These are phyloP conservation scores for Suillus lakei DNA, from an alignment of 768 basidiomycete genomes.

Conservation along the genomic window DNA sequence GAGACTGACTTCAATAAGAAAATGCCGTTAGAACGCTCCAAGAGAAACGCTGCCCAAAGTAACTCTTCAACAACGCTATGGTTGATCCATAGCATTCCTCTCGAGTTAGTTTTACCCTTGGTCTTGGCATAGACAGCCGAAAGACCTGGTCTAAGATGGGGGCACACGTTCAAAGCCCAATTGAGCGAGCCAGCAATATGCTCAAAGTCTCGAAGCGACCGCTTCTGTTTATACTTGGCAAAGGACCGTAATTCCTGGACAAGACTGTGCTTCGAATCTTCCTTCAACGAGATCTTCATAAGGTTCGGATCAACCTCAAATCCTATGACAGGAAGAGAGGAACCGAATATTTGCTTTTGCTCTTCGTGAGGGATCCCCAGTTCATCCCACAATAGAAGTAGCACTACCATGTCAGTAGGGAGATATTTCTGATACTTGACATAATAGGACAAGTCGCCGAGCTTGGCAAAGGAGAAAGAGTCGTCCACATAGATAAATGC, in stretches of 20 bases:
- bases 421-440: not conserved
- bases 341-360: slow-evolving; percentile 43
- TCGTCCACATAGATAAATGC: slow-evolving; percentile 24
- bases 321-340: slow-evolving; percentile 34
- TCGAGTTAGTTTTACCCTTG: slow-evolving; percentile 22
- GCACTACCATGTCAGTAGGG: not conserved
- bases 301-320: slow-evolving; percentile 29
- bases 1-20: not conserved
- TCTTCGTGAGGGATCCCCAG: slow-evolving; percentile 44
- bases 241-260: not conserved
- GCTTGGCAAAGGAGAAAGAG: too few species aligned
- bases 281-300: slow-evolving; percentile 14
- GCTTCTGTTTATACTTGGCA: not conserved
- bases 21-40: not conserved
- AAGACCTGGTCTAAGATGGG: slow-evolving; percentile 39
- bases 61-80: not conserved
- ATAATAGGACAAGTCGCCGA: not conserved
- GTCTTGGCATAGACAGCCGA: slow-evolving; percentile 40
- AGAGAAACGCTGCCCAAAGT: not conserved
- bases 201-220: slow-evolving; percentile 28
- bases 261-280: not conserved
- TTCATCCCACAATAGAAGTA: slow-evolving; percentile 44
- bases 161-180: slow-evolving; percentile 45
- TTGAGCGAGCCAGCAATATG: slow-evolving; percentile 42
- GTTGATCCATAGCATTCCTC: not conserved